Base-by-base conservation (phyloP, 2,329 filamentous ascomycete species). In the Diaporthe sp. region DNA sequence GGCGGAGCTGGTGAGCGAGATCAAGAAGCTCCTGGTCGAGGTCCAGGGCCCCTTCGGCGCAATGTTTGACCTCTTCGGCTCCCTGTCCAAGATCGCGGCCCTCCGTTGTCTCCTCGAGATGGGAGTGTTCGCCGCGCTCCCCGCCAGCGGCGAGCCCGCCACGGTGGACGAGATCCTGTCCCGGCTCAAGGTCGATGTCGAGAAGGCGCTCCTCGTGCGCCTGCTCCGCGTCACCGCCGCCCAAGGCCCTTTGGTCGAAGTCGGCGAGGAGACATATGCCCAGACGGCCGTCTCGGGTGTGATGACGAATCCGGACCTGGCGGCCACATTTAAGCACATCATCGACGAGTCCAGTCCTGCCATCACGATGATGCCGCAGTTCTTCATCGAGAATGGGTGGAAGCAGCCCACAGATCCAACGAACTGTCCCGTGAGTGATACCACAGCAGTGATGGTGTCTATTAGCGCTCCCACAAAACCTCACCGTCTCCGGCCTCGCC, bases 181-280 rank as follows among this genome's bases (percentile, higher is more conserved):
- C 13, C 34, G 34, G 3, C 46, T 73, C n/a, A 19, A 28, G 1
- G 57, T 9, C 19, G 58, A 44, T n/a, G 46, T 73, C n/a, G 71
- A 73, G 58, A 73, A 44, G 71, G 71, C 58, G 2, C 71, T 73
- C 6, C 71, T 73, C 17, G 37, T 73, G 58, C 71, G 71, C 58
- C 58, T 73, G n/a, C 46, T 73, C 39, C 71, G 71, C 25, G 17
- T n/a, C 17, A 31, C 31, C 12, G 53, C 57, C n/a, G 17, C 44
- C 4, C 31, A 17, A 1, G 71, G 71, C 9, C 44, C 58, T 0
- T n/a, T 73, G 3, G 71, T 55, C 37, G 71, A 73, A 46, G 58
- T 44, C 4, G 71, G n/a, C 44, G 71, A 73, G 71, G 71, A 37
- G 46, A n/a, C 34, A 46, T 73, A 73, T 7, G 58, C 71, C 46